Evolutionary conservation across 225 moss, liverwort and hornwort genomes (phyloP).

Genomic region (Asterella californica): DNA sequence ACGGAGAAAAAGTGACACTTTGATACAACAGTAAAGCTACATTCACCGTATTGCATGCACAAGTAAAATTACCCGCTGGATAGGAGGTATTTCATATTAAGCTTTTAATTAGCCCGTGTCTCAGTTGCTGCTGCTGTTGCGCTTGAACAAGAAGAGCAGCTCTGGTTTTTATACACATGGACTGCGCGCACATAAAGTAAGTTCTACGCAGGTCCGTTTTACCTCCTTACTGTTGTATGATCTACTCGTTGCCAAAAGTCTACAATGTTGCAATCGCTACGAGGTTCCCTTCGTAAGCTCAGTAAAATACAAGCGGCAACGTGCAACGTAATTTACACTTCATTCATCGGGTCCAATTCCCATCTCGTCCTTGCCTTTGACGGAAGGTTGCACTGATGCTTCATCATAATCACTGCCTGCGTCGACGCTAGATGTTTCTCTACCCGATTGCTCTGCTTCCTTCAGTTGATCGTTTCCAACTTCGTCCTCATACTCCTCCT

Average conservation of each 20-base stretch:
- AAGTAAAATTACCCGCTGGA: too few relatives aligned
- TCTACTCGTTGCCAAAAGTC: background rate
- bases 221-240: background rate
- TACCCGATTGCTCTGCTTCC: background rate
- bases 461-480: constrained; percentile 28
- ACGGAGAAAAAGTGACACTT: too few relatives aligned
- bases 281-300: background rate
- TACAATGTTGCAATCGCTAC: background rate
- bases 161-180: too few relatives aligned
- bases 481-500: constrained; percentile 26
- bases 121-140: too few relatives aligned
- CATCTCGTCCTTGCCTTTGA: constrained; percentile 1
- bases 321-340: background rate
- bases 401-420: background rate
- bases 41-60: too few relatives aligned
- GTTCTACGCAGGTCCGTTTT: too few relatives aligned
- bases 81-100: too few relatives aligned
- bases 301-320: background rate
- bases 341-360: constrained; percentile 27
- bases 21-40: too few relatives aligned
- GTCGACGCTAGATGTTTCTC: background rate
- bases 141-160: too few relatives aligned
- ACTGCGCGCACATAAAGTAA: too few relatives aligned
- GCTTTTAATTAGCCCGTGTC: too few relatives aligned
- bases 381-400: background rate